Percentiles rank a stretch among this genome's conserved stretches.
phyloP scores from a whole-genome alignment of 129 eudicot genomes.

The Helianthus tuberosus region DNA sequence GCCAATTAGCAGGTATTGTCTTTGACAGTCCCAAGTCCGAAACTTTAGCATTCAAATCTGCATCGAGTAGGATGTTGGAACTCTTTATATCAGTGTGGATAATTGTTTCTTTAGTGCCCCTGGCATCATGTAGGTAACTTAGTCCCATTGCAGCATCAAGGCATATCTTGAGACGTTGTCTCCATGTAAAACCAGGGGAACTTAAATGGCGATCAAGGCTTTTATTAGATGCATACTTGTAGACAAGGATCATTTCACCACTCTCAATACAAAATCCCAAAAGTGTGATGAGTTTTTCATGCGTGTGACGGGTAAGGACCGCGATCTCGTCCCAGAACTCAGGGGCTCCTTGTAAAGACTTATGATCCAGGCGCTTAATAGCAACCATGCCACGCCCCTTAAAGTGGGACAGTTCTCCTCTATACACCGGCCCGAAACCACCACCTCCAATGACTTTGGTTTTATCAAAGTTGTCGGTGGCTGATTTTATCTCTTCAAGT shows the following conservation, averaged over 20 bases:
- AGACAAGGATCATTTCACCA: conserved; percentile 2
- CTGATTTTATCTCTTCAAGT: not conserved
- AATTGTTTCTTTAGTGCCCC: not conserved
- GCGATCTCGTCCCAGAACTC: conserved; percentile 7
- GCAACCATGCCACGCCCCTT: not conserved
- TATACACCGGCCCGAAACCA: conserved; percentile 17
- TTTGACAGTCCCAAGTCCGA: conserved; percentile 8
- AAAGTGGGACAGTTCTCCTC: not conserved
- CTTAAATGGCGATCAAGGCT: not conserved
- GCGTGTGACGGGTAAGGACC: not conserved
- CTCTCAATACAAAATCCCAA: conserved; percentile 1
- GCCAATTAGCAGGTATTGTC: not conserved
- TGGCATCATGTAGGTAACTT: not conserved
- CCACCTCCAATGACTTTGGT: not conserved
- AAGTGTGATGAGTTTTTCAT: not conserved
- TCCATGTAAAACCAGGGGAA: not conserved
- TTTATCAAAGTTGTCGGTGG: not conserved
- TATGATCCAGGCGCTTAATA: not conserved
- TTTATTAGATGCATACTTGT: not conserved
- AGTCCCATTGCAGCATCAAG: conserved; percentile 3
- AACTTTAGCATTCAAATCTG: not conserved
- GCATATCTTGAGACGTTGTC: conserved; percentile 1
- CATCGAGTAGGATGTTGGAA: conserved; percentile 13
- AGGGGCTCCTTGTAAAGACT: not conserved
- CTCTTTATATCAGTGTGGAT: conserved; percentile 4